Evolutionary conservation across 2,329 filamentous ascomycete genomes (phyloP).

Genomic region (Venturia effusa): DNA sequence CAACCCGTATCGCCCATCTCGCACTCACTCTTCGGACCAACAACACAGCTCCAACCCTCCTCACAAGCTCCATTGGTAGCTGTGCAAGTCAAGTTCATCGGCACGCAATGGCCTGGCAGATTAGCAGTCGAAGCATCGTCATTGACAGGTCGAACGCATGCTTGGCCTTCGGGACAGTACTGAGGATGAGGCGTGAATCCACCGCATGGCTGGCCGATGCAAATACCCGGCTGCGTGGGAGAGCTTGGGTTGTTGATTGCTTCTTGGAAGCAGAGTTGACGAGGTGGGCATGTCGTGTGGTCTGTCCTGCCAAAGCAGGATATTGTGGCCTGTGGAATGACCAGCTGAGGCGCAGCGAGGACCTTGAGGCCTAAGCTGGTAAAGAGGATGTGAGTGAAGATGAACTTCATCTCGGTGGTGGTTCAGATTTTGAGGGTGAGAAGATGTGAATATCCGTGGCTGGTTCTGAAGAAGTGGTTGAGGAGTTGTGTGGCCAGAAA

Average conservation of each 20-base stretch:
- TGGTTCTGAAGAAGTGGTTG: neutral
- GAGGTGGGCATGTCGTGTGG: neutral
- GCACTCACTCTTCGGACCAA: neutral
- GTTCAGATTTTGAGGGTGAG: neutral
- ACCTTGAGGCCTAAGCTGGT: neutral
- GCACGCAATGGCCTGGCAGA: neutral
- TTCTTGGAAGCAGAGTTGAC: neutral
- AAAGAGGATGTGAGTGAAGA: neutral
- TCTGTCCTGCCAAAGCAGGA: neutral
- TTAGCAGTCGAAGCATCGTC: neutral
- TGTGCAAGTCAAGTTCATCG: neutral
- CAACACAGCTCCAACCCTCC: neutral
- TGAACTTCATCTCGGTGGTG: neutral
- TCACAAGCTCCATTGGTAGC: neutral
- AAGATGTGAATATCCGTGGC: neutral
- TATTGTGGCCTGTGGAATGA: neutral
- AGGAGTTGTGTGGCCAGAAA: neutral
- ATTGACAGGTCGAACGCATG: neutral
- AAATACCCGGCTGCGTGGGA: neutral
- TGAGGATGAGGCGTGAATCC: neutral
- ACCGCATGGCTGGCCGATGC: neutral
- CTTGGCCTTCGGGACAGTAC: neutral
- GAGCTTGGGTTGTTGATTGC: neutral
- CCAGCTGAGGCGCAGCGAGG: neutral
- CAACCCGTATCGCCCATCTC: neutral